Base-by-base conservation (phyloP, 495 filamentous ascomycete genomes). In the Penicillium odoratum region DNA sequence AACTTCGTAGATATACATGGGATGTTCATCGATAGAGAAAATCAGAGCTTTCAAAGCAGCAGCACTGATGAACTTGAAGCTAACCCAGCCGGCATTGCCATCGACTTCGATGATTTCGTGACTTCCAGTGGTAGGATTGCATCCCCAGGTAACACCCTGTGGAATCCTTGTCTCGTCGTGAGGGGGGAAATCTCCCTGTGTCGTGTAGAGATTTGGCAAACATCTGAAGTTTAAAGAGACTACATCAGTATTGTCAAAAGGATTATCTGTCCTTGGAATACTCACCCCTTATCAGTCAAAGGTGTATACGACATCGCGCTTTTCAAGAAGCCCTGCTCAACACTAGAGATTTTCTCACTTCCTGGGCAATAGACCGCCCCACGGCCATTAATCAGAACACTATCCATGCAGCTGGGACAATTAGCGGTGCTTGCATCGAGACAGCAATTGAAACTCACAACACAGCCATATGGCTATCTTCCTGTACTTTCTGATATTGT, bases 221-320 rank as follows among this genome's bases (percentile, higher is more conserved):
- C 71, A 73, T 28, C 64, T 69, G 28, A 31, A 50, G 0, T 40
- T 15, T 21, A 21, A 38, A 40, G 38, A 52, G 7, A 42, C 3
- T 6, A 26, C 7, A 34, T 44, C 45, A 45, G 48, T 46, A 33
- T 26, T 5, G 7, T 11, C 4, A 31, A 6, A 21, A 21, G 21
- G 21, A 21, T 21, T 21, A 21, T 1, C 2, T 21, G 21, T 1
- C 21, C 21, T 21, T 21, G 21, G 21, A 21, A 21, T 13, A 63
- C 70, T 62, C 66, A 81, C 79, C 80, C 79, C 55, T 82, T 83
- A 44, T 79, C 75, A 3, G 75, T 78, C 30, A 83, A 61, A n/a
- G 67, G 70, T 5, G 61, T 53, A 28, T 69, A 70, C 10, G 64
- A 67, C 40, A 73, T 67, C 6, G 67, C 50, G 30, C 55, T 58